These are phyloP conservation scores for Trypanosoma melophagium DNA, from an alignment of 208 protist species.

Conservation along the genomic window DNA sequence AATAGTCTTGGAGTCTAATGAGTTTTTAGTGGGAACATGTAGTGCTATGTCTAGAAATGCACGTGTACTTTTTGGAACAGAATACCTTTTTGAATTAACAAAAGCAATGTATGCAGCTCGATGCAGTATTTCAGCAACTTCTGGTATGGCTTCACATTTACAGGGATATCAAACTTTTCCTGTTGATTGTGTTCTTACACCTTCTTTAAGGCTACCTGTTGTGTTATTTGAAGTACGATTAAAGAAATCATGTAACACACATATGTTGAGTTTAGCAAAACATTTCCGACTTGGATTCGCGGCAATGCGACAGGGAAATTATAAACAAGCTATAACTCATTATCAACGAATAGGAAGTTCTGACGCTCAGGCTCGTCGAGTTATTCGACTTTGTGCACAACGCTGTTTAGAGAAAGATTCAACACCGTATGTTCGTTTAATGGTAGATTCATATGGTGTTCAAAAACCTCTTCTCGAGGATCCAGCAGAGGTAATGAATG, in stretches of 20 bases:
- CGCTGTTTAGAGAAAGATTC: conserved; percentile 35
- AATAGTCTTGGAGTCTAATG: conserved; percentile 55
- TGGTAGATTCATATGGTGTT: too few relatives aligned
- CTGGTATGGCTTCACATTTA: conserved; percentile 47
- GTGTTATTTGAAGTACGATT: conserved; percentile 56
- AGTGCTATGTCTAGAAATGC: conserved; percentile 25
- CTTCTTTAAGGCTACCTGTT: conserved; percentile 35
- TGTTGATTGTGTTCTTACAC: conserved; percentile 49
- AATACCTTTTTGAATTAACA: conserved; percentile 20
- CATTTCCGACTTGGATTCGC: conserved; percentile 55
- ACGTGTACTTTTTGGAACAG: conserved; percentile 23
- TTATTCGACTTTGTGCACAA: conserved; percentile 49
- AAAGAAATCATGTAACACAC: conserved; percentile 15
- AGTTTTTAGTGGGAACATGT: conserved; percentile 71
- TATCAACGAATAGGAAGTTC: conserved; percentile 28
- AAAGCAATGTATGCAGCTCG: conserved; percentile 8
- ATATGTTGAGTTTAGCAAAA: conserved; percentile 32
- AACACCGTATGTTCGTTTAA: conserved; percentile 43
- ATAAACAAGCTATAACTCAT: conserved; percentile 36
- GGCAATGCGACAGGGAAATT: conserved; percentile 56
- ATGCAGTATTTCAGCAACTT: conserved; percentile 59
- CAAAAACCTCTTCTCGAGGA: too few relatives aligned
- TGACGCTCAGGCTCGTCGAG: conserved; percentile 43
- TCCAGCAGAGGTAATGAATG: too few relatives aligned
- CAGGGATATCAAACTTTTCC: conserved; percentile 40